Evolutionary conservation across 1,284 basidiomycete genomes (phyloP), one percentile per base, ranked within the genome.

Genomic region (Puccinia brachypodii): DNA sequence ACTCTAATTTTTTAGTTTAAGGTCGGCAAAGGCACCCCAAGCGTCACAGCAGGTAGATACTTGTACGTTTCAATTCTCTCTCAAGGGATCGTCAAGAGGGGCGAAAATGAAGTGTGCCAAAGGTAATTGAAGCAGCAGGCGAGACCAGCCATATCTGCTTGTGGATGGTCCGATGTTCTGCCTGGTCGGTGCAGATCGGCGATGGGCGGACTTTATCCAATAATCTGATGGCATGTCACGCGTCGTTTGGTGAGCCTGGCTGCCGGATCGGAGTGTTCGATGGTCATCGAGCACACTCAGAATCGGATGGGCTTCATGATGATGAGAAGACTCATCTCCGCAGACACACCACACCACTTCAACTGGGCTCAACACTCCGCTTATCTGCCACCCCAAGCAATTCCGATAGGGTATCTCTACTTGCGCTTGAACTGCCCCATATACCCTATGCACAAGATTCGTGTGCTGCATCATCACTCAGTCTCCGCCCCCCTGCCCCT

Each of bases 161-260:
- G n/a, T n/a, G n/a, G n/a, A n/a, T n/a, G n/a, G 50, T 53, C 50
- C 19, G 50, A 53, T 53, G 50, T 53, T 53, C 50, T 53, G 8
- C 50, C 6, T 53, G 50, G 53, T 19, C 53, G 9, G n/a, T 19
- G n/a, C 53, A 56, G 53, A 56, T 56, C 53, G 53, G 28, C 53
- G 53, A 56, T 56, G 53, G 53, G 53, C 53, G 53, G 53, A 56
- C 53, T 56, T 53, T 53, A n/a, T n/a, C n/a, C n/a, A n/a, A n/a
- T n/a, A 53, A 11, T 7, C 50, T 56, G 22, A 7, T 2, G 8
- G 28, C 19, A 19, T 50, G 53, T 56, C 53, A 56, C 53, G 53
- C 53, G 53, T 56, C 28, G n/a, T 22, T 25, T 56, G 53, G 28
- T 56, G 28, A 56, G 53, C 19, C n/a, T n/a, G 50, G 16, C 50